Conservation (phyloP, 495 filamentous ascomycete genomes). For the Cryomyces minteri region DNA sequence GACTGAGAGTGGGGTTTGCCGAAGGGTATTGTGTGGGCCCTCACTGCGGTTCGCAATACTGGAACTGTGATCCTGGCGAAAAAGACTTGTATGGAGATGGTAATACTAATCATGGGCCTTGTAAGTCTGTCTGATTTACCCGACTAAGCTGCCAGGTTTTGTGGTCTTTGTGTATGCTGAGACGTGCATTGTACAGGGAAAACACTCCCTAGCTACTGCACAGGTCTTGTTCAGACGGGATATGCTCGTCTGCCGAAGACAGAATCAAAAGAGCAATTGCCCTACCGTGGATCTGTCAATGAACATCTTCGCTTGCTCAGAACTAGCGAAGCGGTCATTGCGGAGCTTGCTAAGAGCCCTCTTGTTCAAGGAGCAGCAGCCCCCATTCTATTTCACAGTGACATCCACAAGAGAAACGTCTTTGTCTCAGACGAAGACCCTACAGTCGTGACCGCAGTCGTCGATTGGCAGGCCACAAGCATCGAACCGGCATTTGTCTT, state of each 20-base stretch:
- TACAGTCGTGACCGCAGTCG: slow-evolving; percentile 21
- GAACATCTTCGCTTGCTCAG: slow-evolving; percentile 20
- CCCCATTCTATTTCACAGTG: slow-evolving; percentile 20
- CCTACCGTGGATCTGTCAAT: slow-evolving; percentile 20
- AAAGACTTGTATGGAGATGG: slow-evolving; percentile 14
- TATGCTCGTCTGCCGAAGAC: background rate
- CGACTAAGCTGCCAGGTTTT: too few relatives aligned
- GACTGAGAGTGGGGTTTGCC: slow-evolving; percentile 15
- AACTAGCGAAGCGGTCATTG: slow-evolving; percentile 13
- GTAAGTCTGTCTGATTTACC: too few relatives aligned
- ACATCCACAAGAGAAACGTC: slow-evolving; percentile 27
- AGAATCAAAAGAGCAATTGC: slow-evolving; percentile 5
- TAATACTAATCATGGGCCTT: slow-evolving; percentile 20
- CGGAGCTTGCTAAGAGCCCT: slow-evolving; percentile 15
- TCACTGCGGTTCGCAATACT: slow-evolving; percentile 22
- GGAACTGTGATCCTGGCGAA: slow-evolving; percentile 22
- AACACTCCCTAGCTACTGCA: slow-evolving; percentile 10
- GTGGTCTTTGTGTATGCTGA: background rate
- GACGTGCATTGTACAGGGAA: slow-evolving; percentile 4
- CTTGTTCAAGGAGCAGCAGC: slow-evolving; percentile 18
- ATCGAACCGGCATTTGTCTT: slow-evolving; percentile 25
- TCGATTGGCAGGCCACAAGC: slow-evolving; percentile 25
- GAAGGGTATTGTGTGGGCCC: slow-evolving; percentile 24
- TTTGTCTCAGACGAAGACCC: slow-evolving; percentile 24
- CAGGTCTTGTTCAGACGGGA: slow-evolving; percentile 20